Conservation (phyloP, 129 eudicot genomes). For the Flaveria trinervia region DNA sequence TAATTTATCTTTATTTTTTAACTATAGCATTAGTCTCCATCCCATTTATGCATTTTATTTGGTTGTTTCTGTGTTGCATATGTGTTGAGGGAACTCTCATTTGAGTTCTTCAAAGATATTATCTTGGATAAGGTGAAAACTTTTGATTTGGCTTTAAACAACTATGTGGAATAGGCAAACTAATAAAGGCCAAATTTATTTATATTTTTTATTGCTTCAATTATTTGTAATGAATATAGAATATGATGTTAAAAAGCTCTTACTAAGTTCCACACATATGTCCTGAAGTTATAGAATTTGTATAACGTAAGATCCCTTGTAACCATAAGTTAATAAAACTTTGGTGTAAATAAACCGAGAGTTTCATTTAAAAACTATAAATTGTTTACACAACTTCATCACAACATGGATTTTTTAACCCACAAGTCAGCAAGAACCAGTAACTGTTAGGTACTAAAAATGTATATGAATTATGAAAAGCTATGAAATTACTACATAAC, state of each 20-base stretch:
- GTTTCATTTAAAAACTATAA: no score
- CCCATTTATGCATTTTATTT: background rate
- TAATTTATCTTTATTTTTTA: background rate
- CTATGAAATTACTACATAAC: no score
- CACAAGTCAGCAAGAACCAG: background rate
- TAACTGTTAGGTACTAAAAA: background rate
- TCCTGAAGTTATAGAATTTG: no score
- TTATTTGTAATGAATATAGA: no score
- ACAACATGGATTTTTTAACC: slow-evolving; percentile 14
- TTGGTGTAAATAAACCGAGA: no score
- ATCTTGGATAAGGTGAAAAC: background rate
- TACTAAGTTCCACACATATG: no score
- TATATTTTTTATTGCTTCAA: no score
- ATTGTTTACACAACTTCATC: background rate
- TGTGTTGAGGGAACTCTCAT: background rate
- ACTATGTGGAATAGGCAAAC: background rate
- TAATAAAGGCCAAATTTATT: no score
- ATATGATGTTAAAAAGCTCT: no score
- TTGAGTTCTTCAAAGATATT: background rate
- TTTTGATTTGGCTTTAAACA: background rate
- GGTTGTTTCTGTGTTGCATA: background rate
- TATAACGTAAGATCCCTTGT: no score
- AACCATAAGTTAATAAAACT: no score
- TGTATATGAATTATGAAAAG: background rate
- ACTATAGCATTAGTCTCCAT: background rate